Evolutionary conservation across 192 early-diverging fungal species (phyloP), one percentile per base, ranked within the genome.

Genomic region (Coemansia sp.): DNA sequence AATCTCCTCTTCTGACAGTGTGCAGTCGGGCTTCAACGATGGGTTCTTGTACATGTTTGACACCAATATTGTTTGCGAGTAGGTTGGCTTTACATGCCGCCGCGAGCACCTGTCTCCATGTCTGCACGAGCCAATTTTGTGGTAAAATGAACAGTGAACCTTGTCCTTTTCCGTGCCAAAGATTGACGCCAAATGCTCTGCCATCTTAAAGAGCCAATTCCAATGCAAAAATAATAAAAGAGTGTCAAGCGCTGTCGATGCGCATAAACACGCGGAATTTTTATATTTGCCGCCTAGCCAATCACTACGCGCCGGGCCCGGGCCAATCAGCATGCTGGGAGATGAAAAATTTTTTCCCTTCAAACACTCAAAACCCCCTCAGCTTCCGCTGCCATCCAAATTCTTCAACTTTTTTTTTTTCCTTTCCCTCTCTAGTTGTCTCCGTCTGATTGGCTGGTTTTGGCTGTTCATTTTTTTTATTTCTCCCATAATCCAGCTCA

Each of bases 131-230:
- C 97, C 97, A 48, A 97, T 99, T 82, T 99, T 97, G 84, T 94
- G 94, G 85, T 98, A 98, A 65, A 97, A 98, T 40, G 91, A 93
- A 79, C 96, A 98, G 68, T 98, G 94, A 57, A 98, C 94, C 85
- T 93, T 92, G 91, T 96, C 95, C 72, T 94, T 94, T 63, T 98
- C 95, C 15, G 95, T 98, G 37, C 95, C 95, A 71, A 95, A 98
- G 53, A 98, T 98, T 37, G 83, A 85, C 4, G 89, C 89, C 42
- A 91, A 77, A 72, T 91, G 88, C 55, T 89, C 87, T 20, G 89
- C 89, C 89, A 91, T 91, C 28, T 19, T 55, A 14, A 13, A 18
- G 49, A 16, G 28, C 15, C 15, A 16, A 35, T 26, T 26, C 23
- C 23, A 26, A 49, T 49, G 5, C n/a, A 43, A 44, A 44, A 40